phyloP scores from a whole-genome alignment of 192 early-diverging fungal species.

The Coemansia sp. region DNA sequence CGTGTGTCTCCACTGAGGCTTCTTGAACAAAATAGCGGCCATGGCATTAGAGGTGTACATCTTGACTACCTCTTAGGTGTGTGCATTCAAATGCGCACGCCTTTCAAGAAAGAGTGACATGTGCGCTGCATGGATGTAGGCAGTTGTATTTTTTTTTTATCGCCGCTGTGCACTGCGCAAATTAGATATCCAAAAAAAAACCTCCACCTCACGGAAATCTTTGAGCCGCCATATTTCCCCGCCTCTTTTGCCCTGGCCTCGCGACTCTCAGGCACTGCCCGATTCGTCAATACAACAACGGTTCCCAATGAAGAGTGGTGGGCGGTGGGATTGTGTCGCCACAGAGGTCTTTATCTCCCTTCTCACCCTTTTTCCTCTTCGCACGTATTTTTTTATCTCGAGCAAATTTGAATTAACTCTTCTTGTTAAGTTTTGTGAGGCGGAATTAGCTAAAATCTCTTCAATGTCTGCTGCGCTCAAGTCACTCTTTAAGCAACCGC shows the following conservation, averaged over 20 bases:
- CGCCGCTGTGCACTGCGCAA: conserved; percentile 7
- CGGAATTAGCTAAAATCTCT: conserved; percentile 1
- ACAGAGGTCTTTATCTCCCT: neutral
- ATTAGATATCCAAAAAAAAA: neutral
- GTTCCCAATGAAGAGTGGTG: neutral
- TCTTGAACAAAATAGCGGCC: neutral
- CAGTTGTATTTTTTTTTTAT: neutral
- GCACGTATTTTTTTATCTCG: neutral
- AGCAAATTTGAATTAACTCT: conserved; percentile 8
- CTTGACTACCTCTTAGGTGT: neutral
- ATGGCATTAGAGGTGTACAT: neutral
- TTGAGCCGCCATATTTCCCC: conserved; percentile 1
- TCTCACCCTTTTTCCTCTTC: conserved; percentile 8
- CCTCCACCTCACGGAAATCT: conserved; percentile 5
- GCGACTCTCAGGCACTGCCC: conserved; percentile 1
- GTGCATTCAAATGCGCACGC: neutral
- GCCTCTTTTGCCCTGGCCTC: neutral
- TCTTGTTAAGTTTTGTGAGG: conserved; percentile 4
- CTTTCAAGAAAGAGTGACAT: neutral
- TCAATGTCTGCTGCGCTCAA: conserved; percentile 49
- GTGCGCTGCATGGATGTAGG: neutral
- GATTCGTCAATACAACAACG: neutral
- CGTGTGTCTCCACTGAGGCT: neutral
- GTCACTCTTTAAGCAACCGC: conserved; percentile 42
- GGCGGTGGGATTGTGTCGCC: neutral